A percentile compares a stretch with the other conserved stretches of the same genome.
Conservation (phyloP, 176 grass and related monocot genomes). For the Triticum aestivum region IWGSC_CS_RefSeq_v2.1 NC_057798.1:811021315-811021814, state of each 20-base stretch:
- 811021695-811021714: not conserved
- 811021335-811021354: constrained; percentile 72
- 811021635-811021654: not conserved
- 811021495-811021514: not conserved
- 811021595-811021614: not conserved
- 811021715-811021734: constrained; percentile 32
- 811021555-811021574: not conserved
- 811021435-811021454: constrained; percentile 84
- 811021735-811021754: constrained; percentile 30
- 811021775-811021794: constrained; percentile 45
- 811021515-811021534: constrained; percentile 22
- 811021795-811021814: constrained; percentile 41
- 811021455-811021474: constrained; percentile 47
- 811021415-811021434: constrained; percentile 90
- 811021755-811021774: constrained; percentile 49
- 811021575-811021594: not conserved
- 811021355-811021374: constrained; percentile 87
- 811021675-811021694: constrained; percentile 16
- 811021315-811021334: constrained; percentile 40
- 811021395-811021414: constrained; percentile 91
- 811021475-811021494: constrained; percentile 16
- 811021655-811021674: not conserved
- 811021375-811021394: constrained; percentile 80
- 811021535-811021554: constrained; percentile 4
- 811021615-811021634: not conserved